phyloP scores from a whole-genome alignment of 805 yeast genomes.

The Starmera quercuum region DNA sequence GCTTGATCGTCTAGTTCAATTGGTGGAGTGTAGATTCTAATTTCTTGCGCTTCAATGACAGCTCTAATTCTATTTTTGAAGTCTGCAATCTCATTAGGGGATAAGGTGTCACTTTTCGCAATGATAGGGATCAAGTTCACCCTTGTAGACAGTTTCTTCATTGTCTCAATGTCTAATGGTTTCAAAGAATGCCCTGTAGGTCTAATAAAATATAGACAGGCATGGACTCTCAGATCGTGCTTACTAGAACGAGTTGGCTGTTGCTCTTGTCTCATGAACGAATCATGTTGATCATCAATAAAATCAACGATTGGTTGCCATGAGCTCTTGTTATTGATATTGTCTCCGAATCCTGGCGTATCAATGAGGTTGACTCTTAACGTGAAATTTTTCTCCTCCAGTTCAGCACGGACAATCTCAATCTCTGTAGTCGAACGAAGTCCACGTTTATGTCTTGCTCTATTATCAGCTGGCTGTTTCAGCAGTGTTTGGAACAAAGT shows the following conservation, averaged over 20 bases:
- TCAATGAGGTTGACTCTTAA: constrained; percentile 77
- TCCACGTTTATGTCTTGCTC: constrained; percentile 43
- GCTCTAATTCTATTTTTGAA: constrained; percentile 75
- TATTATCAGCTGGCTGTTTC: constrained; percentile 40
- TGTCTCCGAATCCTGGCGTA: constrained; percentile 93
- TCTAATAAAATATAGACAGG: constrained; percentile 81
- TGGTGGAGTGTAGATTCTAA: constrained; percentile 79
- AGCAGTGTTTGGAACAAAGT: constrained; percentile 73
- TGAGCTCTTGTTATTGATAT: constrained; percentile 74
- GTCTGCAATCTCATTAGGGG: constrained; percentile 57
- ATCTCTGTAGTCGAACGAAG: constrained; percentile 68
- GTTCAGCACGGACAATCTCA: constrained; percentile 69
- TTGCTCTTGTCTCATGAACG: constrained; percentile 86
- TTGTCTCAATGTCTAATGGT: constrained; percentile 81
- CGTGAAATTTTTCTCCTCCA: constrained; percentile 78
- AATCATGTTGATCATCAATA: constrained; percentile 85
- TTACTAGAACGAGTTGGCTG: constrained; percentile 67
- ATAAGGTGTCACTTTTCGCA: constrained; percentile 81
- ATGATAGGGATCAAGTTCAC: constrained; percentile 87
- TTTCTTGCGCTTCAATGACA: constrained; percentile 77
- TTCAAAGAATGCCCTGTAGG: constrained; percentile 87
- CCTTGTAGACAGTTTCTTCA: constrained; percentile 74
- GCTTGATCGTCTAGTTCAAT: constrained; percentile 69
- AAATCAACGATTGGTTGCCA: constrained; percentile 87
- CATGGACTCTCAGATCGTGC: constrained; percentile 85